These are phyloP conservation scores for Psilocybe cyanescens DNA, from an alignment of 768 basidiomycete species.

Conservation along the genomic window DNA sequence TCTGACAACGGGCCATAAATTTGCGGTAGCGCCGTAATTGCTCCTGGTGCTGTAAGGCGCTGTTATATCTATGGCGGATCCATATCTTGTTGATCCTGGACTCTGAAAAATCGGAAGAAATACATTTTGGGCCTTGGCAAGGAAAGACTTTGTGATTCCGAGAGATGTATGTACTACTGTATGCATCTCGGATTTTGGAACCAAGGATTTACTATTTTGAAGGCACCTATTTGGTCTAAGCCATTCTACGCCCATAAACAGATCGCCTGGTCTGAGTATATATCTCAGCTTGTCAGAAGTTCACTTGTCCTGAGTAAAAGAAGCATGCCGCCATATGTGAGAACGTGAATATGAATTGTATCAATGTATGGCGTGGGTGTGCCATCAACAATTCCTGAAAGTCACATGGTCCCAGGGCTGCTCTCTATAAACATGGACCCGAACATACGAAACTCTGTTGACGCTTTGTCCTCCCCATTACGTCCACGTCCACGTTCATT, in stretches of 20 bases:
- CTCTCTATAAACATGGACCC: conserved; percentile 27
- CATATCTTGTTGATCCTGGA: too few species aligned
- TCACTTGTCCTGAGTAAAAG: conserved; percentile 11
- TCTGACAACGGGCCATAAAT: too few species aligned
- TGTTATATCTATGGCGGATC: too few species aligned
- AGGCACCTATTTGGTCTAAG: too few species aligned
- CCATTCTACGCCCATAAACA: not conserved
- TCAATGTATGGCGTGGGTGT: not conserved
- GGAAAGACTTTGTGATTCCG: too few species aligned
- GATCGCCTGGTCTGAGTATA: not conserved
- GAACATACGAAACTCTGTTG: conserved; percentile 24
- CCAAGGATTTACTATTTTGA: too few species aligned
- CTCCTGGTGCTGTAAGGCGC: too few species aligned
- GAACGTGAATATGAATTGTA: not conserved
- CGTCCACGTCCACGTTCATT: conserved; percentile 12
- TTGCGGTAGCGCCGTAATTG: too few species aligned
- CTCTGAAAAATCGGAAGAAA: too few species aligned
- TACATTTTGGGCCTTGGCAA: too few species aligned
- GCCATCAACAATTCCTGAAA: conserved; percentile 8
- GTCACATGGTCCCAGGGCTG: conserved; percentile 21
- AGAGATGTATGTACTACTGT: too few species aligned
- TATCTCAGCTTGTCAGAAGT: not conserved
- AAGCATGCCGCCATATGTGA: conserved; percentile 3
- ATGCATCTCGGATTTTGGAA: too few species aligned
- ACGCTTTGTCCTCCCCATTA: conserved; percentile 22